phyloP scores from a whole-genome alignment of 169 alveolate genomes.

The Toxoplasma gondii region DNA sequence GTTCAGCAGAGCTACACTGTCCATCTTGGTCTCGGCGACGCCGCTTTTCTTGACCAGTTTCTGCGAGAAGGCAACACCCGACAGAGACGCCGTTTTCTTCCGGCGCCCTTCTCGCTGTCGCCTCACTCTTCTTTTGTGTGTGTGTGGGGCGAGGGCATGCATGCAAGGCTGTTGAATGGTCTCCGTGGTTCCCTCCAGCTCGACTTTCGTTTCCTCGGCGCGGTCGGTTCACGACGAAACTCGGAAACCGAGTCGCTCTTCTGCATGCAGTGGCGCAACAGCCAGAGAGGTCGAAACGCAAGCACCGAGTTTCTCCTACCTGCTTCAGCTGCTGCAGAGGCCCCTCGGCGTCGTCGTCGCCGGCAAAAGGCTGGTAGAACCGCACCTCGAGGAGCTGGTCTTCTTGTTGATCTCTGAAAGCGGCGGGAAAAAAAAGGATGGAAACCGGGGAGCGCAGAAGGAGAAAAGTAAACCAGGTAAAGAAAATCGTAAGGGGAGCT shows the following conservation, averaged over 20 bases:
- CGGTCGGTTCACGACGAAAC: no score
- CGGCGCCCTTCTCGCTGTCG: background rate
- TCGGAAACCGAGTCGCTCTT: no score
- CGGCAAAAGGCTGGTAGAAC: conserved; percentile 77
- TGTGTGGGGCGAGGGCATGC: no score
- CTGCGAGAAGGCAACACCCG: background rate
- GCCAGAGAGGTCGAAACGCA: no score
- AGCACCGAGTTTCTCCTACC: conserved; percentile 68
- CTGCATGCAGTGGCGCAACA: no score
- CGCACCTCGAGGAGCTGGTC: conserved; percentile 80
- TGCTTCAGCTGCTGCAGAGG: conserved; percentile 78
- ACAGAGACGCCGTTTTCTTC: background rate
- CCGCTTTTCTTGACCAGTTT: conserved; percentile 89
- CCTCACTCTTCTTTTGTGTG: background rate
- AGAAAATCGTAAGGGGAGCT: background rate
- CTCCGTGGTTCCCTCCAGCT: no score
- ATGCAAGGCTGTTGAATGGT: no score
- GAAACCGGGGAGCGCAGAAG: no score
- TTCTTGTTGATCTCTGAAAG: conserved; percentile 54
- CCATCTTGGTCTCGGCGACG: conserved; percentile 90
- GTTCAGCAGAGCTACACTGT: conserved; percentile 89
- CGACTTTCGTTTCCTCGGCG: no score
- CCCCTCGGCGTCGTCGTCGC: conserved; percentile 78
- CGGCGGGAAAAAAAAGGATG: background rate
- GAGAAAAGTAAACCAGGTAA: background rate